Conservation (phyloP, 1,284 basidiomycete genomes). For the Leucoagaricus sp. region DNA sequence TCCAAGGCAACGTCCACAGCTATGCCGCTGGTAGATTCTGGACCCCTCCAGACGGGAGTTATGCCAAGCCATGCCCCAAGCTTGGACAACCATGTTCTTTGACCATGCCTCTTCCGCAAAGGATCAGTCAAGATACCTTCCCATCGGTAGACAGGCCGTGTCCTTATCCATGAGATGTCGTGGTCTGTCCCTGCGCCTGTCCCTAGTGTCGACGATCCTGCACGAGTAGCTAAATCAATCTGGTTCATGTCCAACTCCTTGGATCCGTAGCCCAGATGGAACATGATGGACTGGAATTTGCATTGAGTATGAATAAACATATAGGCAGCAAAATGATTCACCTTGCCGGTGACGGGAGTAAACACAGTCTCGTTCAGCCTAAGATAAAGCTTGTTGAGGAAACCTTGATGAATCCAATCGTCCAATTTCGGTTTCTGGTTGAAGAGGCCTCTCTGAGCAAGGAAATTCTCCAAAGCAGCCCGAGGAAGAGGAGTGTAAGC, state of each 20-base stretch:
- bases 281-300: conserved; percentile 53
- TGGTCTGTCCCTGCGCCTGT: conserved; percentile 77
- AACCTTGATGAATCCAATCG: conserved; percentile 66
- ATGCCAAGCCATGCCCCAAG: conserved; percentile 68
- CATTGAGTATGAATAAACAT: background rate
- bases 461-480: conserved; percentile 62
- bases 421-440: conserved; percentile 45
- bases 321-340: background rate
- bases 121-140: conserved; percentile 70
- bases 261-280: conserved; percentile 55
- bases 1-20: conserved; percentile 55
- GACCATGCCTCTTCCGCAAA: conserved; percentile 37
- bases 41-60: conserved; percentile 59
- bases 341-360: conserved; percentile 15
- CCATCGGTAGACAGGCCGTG: conserved; percentile 67
- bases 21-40: conserved; percentile 51
- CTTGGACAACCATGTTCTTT: conserved; percentile 49
- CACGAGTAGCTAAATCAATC: conserved; percentile 54
- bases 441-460: conserved; percentile 63
- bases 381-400: conserved; percentile 77
- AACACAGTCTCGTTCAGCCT: conserved; percentile 77
- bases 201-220: conserved; percentile 52
- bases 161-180: conserved; percentile 59
- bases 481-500: conserved; percentile 78
- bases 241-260: conserved; percentile 63